phyloP scores from a whole-genome alignment of 371 early-diverging fungal species.

The Mucor mucedo region DNA sequence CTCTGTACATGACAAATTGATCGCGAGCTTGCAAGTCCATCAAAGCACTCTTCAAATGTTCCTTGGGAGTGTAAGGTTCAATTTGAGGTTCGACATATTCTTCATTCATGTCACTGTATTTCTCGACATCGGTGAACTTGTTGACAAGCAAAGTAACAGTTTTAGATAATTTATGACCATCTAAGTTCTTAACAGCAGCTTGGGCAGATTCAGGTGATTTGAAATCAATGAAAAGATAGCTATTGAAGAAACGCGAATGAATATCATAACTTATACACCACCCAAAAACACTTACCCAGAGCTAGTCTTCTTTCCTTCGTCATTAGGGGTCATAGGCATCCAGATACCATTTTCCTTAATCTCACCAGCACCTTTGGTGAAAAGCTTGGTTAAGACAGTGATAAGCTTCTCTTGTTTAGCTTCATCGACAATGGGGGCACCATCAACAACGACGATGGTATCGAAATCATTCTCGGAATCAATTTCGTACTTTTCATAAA shows the following conservation, averaged over 20 bases:
- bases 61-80: slow-evolving; percentile 78
- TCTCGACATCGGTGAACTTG: slow-evolving; percentile 91
- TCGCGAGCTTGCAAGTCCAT: slow-evolving; percentile 87
- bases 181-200: slow-evolving; percentile 76
- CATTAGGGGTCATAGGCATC: slow-evolving; percentile 87
- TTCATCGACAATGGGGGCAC: slow-evolving; percentile 89
- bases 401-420: slow-evolving; percentile 86
- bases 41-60: slow-evolving; percentile 92
- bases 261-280: not conserved
- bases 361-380: slow-evolving; percentile 75
- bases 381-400: slow-evolving; percentile 78
- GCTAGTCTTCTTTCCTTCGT: slow-evolving; percentile 70
- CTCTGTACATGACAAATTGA: slow-evolving; percentile 89
- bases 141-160: slow-evolving; percentile 83
- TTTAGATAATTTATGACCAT: slow-evolving; percentile 86
- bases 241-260: slow-evolving; percentile 30
- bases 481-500: slow-evolving; percentile 80
- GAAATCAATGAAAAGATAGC: slow-evolving; percentile 94
- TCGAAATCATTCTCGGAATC: slow-evolving; percentile 76
- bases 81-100: slow-evolving; percentile 72
- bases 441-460: slow-evolving; percentile 90
- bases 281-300: slow-evolving; percentile 69
- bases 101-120: slow-evolving; percentile 77
- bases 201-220: slow-evolving; percentile 86
- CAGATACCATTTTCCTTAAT: slow-evolving; percentile 83